These are phyloP conservation scores for Leishmania lainsoni DNA, from an alignment of 208 protist species.

Conservation along the genomic window DNA sequence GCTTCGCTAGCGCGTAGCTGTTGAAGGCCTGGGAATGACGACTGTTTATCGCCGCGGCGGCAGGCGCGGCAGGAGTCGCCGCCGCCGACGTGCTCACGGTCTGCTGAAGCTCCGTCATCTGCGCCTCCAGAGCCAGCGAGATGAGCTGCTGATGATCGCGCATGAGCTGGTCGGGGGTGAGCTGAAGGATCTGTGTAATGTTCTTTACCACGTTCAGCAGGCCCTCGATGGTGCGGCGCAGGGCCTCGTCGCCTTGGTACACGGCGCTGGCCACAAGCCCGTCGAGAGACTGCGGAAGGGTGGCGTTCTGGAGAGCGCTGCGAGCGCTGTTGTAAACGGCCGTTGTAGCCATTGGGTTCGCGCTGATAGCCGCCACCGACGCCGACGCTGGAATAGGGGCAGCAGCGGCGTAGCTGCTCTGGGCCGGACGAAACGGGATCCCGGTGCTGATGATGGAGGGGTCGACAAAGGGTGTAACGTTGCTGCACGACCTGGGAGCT, in stretches of 20 bases:
- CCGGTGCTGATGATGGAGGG: conserved; percentile 43
- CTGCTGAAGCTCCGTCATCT: conserved; percentile 89
- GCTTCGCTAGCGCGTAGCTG: conserved; percentile 57
- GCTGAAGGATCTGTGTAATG: conserved; percentile 69
- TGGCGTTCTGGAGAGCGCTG: conserved; percentile 61
- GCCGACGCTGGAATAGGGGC: conserved; percentile 1
- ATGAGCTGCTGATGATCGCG: conserved; percentile 83
- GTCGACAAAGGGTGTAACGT: conserved; percentile 21
- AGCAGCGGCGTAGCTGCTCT: conserved; percentile 9
- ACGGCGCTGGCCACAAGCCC: conserved; percentile 68
- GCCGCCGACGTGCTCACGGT: not conserved
- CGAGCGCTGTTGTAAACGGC: conserved; percentile 38
- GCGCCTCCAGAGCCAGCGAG: conserved; percentile 80
- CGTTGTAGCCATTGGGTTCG: conserved; percentile 23
- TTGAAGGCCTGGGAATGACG: conserved; percentile 54
- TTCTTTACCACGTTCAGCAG: conserved; percentile 71
- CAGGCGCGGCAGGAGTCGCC: not conserved
- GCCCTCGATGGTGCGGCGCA: conserved; percentile 52
- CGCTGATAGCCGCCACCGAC: conserved; percentile 25
- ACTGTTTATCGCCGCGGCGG: conserved; percentile 9
- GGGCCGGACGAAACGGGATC: conserved; percentile 22
- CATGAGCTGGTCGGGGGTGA: conserved; percentile 67
- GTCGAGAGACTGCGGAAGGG: conserved; percentile 71
- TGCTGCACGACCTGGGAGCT: not conserved
- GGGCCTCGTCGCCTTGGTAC: conserved; percentile 64